These are phyloP conservation scores for Elaeagnus macrophylla DNA, from an alignment of 306 rosid genomes.

Conservation along the genomic window DNA sequence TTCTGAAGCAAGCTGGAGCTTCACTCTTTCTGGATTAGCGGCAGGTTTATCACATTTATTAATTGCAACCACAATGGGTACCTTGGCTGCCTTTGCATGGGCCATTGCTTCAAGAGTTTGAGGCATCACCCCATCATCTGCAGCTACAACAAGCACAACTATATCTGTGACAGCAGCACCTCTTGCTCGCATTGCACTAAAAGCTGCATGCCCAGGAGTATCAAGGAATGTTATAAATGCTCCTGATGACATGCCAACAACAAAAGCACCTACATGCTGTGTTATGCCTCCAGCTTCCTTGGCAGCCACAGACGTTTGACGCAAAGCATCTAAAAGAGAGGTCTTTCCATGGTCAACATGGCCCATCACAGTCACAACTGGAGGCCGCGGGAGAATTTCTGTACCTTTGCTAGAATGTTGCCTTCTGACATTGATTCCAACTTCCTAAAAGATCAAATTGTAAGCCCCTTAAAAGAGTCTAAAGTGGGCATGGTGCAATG, in stretches of 20 bases:
- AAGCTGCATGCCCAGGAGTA: constrained; percentile 98
- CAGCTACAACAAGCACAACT: constrained; percentile 92
- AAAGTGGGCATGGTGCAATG: constrained; percentile 15
- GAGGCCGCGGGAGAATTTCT: constrained; percentile 61
- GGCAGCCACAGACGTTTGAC: constrained; percentile 92
- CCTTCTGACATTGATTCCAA: constrained; percentile 69
- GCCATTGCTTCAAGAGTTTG: constrained; percentile 90
- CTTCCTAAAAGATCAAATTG: constrained; percentile 52
- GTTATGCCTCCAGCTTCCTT: constrained; percentile 95
- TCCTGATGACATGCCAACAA: constrained; percentile 82
- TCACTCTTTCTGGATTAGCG: constrained; percentile 85
- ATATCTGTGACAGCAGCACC: constrained; percentile 93
- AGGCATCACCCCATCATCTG: constrained; percentile 98
- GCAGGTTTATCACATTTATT: constrained; percentile 96
- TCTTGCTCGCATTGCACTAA: constrained; percentile 98
- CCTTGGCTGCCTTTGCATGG: constrained; percentile 87
- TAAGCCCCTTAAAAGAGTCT: constrained; percentile 3
- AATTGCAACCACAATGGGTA: constrained; percentile 88
- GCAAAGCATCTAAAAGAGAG: constrained; percentile 87
- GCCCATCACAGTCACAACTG: constrained; percentile 97
- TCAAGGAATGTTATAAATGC: constrained; percentile 90
- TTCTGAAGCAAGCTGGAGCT: constrained; percentile 84
- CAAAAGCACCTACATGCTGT: constrained; percentile 95
- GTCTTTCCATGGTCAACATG: constrained; percentile 98
- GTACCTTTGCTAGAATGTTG: constrained; percentile 65